A percentile compares a stretch with the other conserved stretches of the same genome.
These are phyloP conservation scores for Chrysanthemum lavandulifolium DNA, from an alignment of 129 eudicot species.

Conservation along the genomic window DNA sequence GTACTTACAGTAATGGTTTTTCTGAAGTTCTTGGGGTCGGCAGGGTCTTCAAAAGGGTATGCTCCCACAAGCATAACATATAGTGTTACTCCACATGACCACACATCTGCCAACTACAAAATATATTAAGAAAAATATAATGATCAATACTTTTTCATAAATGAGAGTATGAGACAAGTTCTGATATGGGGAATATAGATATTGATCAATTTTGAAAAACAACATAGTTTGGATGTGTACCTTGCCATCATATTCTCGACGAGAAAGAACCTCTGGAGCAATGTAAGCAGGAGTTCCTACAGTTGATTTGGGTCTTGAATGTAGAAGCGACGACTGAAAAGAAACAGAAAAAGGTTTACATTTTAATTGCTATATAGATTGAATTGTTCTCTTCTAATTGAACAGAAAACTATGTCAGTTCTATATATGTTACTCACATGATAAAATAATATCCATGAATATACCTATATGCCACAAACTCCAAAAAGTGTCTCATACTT, in stretches of 20 bases:
- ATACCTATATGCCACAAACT: too few relatives aligned
- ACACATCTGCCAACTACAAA: slow-evolving; percentile 75
- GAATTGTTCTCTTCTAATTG: not conserved
- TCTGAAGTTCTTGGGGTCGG: slow-evolving; percentile 70
- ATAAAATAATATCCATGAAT: too few relatives aligned
- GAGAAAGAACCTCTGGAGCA: slow-evolving; percentile 79
- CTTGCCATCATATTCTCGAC: slow-evolving; percentile 80
- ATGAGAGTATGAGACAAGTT: not conserved
- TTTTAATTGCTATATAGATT: not conserved
- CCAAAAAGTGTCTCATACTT: too few relatives aligned
- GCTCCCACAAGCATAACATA: slow-evolving; percentile 87
- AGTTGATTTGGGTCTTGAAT: slow-evolving; percentile 76
- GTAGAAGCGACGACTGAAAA: slow-evolving; percentile 61
- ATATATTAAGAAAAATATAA: not conserved
- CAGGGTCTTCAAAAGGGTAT: slow-evolving; percentile 80
- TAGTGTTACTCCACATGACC: slow-evolving; percentile 89
- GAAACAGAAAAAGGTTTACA: too few relatives aligned
- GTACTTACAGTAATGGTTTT: slow-evolving; percentile 60
- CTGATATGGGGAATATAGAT: not conserved
- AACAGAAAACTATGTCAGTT: not conserved
- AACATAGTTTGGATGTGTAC: slow-evolving; percentile 19
- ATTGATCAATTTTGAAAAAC: not conserved
- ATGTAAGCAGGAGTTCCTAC: slow-evolving; percentile 83
- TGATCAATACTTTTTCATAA: not conserved
- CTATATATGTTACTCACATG: too few relatives aligned